A percentile compares a stretch with the other conserved stretches of the same genome.
These are phyloP conservation scores for Ceratocystis eucalypticola DNA, from an alignment of 2,329 filamentous ascomycete genomes.

Conservation along the genomic window DNA sequence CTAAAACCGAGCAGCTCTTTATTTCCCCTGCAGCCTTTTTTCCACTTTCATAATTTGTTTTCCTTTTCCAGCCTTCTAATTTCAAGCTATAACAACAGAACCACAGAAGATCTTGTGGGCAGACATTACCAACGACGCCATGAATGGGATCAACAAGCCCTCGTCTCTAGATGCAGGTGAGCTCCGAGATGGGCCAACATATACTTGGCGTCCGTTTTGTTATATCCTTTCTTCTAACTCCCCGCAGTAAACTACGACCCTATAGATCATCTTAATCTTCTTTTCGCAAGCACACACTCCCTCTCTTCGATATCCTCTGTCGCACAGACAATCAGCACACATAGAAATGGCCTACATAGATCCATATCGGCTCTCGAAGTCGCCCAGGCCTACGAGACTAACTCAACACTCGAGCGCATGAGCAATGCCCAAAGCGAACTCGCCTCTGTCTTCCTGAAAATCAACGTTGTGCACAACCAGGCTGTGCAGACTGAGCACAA, in stretches of 20 bases:
- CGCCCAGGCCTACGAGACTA: conserved; percentile 70
- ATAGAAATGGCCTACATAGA: conserved; percentile 69
- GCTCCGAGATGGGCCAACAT: conserved; percentile 9
- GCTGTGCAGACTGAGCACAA: conserved; percentile 87
- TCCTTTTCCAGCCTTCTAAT: not conserved
- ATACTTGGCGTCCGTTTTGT: conserved; percentile 6
- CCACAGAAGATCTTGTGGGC: not conserved
- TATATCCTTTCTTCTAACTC: conserved; percentile 21
- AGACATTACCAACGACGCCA: not conserved
- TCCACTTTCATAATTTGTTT: not conserved
- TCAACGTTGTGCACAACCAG: conserved; percentile 79
- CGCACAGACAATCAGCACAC: conserved; percentile 55
- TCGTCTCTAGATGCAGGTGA: conserved; percentile 35
- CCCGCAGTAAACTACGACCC: conserved; percentile 66
- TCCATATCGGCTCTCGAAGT: conserved; percentile 62
- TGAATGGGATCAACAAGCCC: conserved; percentile 24
- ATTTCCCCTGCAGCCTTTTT: not conserved
- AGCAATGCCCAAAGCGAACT: conserved; percentile 83
- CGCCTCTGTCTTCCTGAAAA: conserved; percentile 79
- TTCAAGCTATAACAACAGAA: not conserved
- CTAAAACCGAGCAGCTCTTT: not conserved
- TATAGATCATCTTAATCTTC: conserved; percentile 78
- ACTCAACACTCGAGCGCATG: conserved; percentile 81
- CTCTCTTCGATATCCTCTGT: conserved; percentile 64
- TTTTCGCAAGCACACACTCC: conserved; percentile 82